Base-by-base conservation (phyloP, 2,329 filamentous ascomycete genomes). In the Triangularia verruculosa region DNA sequence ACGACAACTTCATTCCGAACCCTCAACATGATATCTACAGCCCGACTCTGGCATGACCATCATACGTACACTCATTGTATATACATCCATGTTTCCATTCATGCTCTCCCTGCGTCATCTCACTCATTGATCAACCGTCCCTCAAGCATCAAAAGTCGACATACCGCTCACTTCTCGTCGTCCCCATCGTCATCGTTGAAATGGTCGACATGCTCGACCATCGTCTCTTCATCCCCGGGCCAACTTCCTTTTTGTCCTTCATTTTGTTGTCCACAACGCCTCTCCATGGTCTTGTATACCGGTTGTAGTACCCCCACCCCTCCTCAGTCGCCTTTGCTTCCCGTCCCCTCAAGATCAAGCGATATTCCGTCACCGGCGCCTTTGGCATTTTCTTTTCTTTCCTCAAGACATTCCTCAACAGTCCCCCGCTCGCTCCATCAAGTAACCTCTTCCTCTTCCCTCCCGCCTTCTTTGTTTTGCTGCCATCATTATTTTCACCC, bases 281-380 rank as follows among this genome's bases (percentile, higher is more conserved):
- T 57, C 59, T 61, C 67, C 64, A 69, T 3, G 68, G 66, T 56
- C 61, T 59, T 20, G 64, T 64, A 24, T 70, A 70, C 64, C 68
- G 62, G 27, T 70, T 68, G 39, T 66, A 67, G 7, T 51, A 32
- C 3, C 62, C 62, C 67, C 68, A 70, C 17, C 68, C 68, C 51
- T 62, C 61, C 17, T 69, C 61, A 54, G 59, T 68, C 6, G 20
- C 20, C 56, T 57, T 62, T 2, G 61, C 61, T 56, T 70, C 67
- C 2, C 34, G 58, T 25, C 68, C 68, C n/a, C 68, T 63, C 39
- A 70, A 17, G 6, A 70, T 63, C 17, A 70, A 24, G 11, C 67
- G 58, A 22, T 69, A 69, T 61, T 70, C 68, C 3, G 65, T 65
- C 11, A 67, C 34, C 8, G 68, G 64, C 59, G 57, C 54, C 7